Evolutionary conservation across 345 rosid genomes (phyloP).

Genomic region (Garcia nutans): DNA sequence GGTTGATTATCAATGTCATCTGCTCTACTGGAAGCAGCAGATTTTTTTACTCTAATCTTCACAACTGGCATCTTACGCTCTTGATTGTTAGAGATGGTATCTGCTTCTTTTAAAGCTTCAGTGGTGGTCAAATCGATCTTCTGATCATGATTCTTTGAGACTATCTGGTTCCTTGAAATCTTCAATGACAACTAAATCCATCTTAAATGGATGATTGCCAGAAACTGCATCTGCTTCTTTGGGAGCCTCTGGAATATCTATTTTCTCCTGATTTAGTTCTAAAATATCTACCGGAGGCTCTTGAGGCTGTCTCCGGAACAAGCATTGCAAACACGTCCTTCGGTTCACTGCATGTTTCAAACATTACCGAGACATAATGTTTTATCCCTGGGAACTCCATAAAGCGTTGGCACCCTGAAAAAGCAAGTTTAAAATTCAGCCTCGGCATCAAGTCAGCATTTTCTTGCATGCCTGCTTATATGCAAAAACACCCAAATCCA

Average conservation of each 20-base stretch:
- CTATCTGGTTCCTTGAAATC: slow-evolving; percentile 20
- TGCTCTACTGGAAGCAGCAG: slow-evolving; percentile 67
- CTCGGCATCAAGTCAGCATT: not conserved
- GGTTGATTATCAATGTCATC: slow-evolving; percentile 69
- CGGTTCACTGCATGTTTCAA: slow-evolving; percentile 60
- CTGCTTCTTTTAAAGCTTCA: slow-evolving; percentile 44
- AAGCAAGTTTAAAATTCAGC: slow-evolving; percentile 11
- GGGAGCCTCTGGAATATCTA: slow-evolving; percentile 40
- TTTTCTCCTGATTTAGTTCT: slow-evolving; percentile 31
- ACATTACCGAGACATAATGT: slow-evolving; percentile 46
- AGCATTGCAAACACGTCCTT: slow-evolving; percentile 47
- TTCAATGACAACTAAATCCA: slow-evolving; percentile 21
- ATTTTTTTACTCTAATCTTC: slow-evolving; percentile 67
- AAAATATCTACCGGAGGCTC: slow-evolving; percentile 42
- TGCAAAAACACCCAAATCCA: not conserved
- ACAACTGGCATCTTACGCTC: slow-evolving; percentile 59
- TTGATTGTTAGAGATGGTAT: slow-evolving; percentile 52
- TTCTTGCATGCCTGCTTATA: not conserved
- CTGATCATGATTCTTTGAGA: slow-evolving; percentile 26
- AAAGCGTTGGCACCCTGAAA: slow-evolving; percentile 79
- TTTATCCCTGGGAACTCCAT: slow-evolving; percentile 81
- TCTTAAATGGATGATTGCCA: slow-evolving; percentile 9
- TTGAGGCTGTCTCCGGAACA: slow-evolving; percentile 39
- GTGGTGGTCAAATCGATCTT: slow-evolving; percentile 15
- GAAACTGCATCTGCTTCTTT: slow-evolving; percentile 23